These are phyloP conservation scores for Acacia confusa DNA, from an alignment of 306 rosid genomes.

Conservation along the genomic window DNA sequence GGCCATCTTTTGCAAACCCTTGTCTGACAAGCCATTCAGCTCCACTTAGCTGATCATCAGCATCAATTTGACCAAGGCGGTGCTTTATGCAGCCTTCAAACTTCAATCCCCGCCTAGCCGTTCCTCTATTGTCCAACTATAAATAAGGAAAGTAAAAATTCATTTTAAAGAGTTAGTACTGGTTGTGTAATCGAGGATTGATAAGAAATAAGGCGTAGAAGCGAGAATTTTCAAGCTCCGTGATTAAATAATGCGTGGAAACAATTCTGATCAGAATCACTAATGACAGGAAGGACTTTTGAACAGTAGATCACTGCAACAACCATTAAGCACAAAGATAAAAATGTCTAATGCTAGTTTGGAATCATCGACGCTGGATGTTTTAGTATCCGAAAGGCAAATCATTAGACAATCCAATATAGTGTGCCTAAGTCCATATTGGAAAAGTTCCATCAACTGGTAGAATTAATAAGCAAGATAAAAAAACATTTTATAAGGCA, in stretches of 20 bases:
- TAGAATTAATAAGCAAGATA: not conserved
- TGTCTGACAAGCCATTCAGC: constrained; percentile 86
- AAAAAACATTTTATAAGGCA: constrained; percentile 21
- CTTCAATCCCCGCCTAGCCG: constrained; percentile 84
- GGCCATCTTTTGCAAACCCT: constrained; percentile 75
- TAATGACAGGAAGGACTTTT: no score
- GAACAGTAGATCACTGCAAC: no score
- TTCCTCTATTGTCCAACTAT: constrained; percentile 96
- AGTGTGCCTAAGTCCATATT: no score
- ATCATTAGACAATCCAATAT: not conserved
- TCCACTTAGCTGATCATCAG: constrained; percentile 85
- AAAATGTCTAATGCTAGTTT: no score
- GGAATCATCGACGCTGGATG: not conserved
- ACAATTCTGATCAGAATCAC: not conserved
- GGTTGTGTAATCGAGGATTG: not conserved
- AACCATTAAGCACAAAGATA: no score
- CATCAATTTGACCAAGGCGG: constrained; percentile 74
- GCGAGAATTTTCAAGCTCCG: not conserved
- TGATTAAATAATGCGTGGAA: not conserved
- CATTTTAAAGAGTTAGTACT: not conserved
- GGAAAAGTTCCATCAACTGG: not conserved
- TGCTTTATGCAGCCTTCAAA: constrained; percentile 76
- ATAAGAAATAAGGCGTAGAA: not conserved
- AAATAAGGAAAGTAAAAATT: constrained; percentile 24
- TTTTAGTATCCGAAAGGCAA: not conserved